Base-by-base conservation (phyloP, 1,284 basidiomycete species). In the Leucoagaricus sp. region DNA sequence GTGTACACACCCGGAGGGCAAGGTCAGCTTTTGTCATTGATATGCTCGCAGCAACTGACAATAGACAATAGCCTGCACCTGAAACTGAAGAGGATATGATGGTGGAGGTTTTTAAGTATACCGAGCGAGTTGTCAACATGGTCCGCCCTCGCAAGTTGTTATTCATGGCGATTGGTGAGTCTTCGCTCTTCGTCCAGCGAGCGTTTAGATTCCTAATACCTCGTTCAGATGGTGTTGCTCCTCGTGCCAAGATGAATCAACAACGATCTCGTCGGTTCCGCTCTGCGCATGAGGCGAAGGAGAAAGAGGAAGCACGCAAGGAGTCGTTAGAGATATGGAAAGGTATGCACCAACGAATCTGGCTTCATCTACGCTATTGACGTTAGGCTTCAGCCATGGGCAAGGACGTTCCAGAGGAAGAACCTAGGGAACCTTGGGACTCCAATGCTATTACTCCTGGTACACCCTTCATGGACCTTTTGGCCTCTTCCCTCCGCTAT, bases 61-160 rank as follows among this genome's bases (percentile, higher is more conserved):
- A 19, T 41, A 2, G 12, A 40, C 4, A 36, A 29, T 57, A 93
- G 85, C 93, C 94, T 47, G 88, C 97, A 1, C 97, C 97, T 0
- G 93, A 97, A 71, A 98, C 95, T 1, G 97, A 99, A 71, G 93
- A 95, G 69, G 96, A 98, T 58, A 99, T 99, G 97, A 99, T 99
- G 97, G 69, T 93, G 21, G 97, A 98, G 72, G 84, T 99, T 42
- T 98, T 99, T 77, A 86, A 83, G 52, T 99, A 99, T 77, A 99
- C 97, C 0, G 96, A 98, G 69, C 85, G 97, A 47, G 92, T 99
- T 25, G 94, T 99, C 46, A 94, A 95, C 72, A 98, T 99, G 96
- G 76, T 98, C 49, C 82, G 96, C 56, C 97, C 97, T 0, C 86
- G 97, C 54, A 97, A 94, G 72, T 77, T 99, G 15, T 81, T 99